Base-by-base conservation (phyloP, 2,329 filamentous ascomycete genomes). In the Tolypocladium nubicola region DNA sequence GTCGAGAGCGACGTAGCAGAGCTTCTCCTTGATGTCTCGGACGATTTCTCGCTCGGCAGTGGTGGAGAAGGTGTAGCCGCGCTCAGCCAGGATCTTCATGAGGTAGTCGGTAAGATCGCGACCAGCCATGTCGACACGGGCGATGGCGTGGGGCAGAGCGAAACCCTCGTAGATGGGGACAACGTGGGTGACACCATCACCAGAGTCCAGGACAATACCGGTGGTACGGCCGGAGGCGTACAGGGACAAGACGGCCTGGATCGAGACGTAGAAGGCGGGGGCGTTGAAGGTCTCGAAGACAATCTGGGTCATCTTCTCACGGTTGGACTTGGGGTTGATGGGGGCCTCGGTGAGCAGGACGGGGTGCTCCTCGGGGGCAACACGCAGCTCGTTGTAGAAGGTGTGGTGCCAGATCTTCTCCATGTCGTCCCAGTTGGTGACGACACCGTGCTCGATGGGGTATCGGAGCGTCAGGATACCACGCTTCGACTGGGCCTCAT, bases 381-480 rank as follows among this genome's bases (percentile, higher is more conserved):
- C 94, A 93, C 94, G 93, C 75, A 99, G 86, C 85, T 99, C 94
- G 83, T 99, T 99, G 90, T 97, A 99, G 86, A 99, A 99, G 75
- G 94, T 97, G 90, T 99, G 94, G 80, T 99, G 94, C 94, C 94
- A 99, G 72, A 99, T 97, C 88, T 97, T 97, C 85, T 97, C 94
- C 94, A 97, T 97, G 79, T 97, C 94, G 78, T 99, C 94, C 94
- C 94, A 99, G 90, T 97, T 97, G 82, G 94, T 99, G 76, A 99
- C 94, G 72, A 99, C 94, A 94, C 94, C 94, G 87, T 99, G 94
- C 86, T 99, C 94, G 77, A 99, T 99, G 75, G 94, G 94, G 82
- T 99, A 99, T 84, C 94, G 88, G 76, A 99, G 86, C 65, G 93
- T 97, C 71, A 99, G 87, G 82, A 99, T 97, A 96, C 94, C 94